Conservation (phyloP, 768 basidiomycete species). For the Solioccasus polychromus region DNA sequence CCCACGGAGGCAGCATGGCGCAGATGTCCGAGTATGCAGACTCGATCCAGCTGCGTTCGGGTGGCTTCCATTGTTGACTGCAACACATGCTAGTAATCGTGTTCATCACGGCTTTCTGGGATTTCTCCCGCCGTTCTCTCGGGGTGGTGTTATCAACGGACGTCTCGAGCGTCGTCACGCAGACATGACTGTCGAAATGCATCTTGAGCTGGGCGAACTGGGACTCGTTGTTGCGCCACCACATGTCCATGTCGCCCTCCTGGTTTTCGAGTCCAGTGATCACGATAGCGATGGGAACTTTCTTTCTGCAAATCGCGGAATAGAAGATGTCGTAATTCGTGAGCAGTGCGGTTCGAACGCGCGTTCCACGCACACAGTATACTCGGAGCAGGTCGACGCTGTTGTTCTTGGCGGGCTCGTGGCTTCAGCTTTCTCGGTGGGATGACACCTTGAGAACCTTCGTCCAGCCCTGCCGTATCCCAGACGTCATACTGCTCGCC, state of each 20-base stretch:
- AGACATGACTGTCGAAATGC: slow-evolving; percentile 30
- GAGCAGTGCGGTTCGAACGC: slow-evolving; percentile 32
- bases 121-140: slow-evolving; percentile 21
- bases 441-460: slow-evolving; percentile 25
- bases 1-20: slow-evolving; percentile 19
- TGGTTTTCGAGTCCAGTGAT: slow-evolving; percentile 43
- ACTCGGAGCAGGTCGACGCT: slow-evolving; percentile 42
- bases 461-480: slow-evolving; percentile 36
- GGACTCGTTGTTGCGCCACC: slow-evolving; percentile 28
- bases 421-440: slow-evolving; percentile 29
- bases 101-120: slow-evolving; percentile 18
- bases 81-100: slow-evolving; percentile 21
- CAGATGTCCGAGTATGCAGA: slow-evolving; percentile 26
- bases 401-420: slow-evolving; percentile 29
- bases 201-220: slow-evolving; percentile 25
- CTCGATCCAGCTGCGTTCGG: slow-evolving; percentile 26
- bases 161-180: slow-evolving; percentile 30
- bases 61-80: slow-evolving; percentile 26
- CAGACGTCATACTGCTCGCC: slow-evolving; percentile 24
- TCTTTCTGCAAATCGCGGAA: slow-evolving; percentile 37
- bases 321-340: slow-evolving; percentile 40
- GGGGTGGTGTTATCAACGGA: slow-evolving; percentile 9
- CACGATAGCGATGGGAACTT: slow-evolving; percentile 39
- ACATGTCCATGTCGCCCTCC: slow-evolving; percentile 30
- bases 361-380: slow-evolving; percentile 39